Percentiles rank a stretch among this genome's conserved stretches.
phyloP scores from a whole-genome alignment of 2,329 filamentous ascomycete genomes.

The Pseudocercospora pini-densiflorae region DNA sequence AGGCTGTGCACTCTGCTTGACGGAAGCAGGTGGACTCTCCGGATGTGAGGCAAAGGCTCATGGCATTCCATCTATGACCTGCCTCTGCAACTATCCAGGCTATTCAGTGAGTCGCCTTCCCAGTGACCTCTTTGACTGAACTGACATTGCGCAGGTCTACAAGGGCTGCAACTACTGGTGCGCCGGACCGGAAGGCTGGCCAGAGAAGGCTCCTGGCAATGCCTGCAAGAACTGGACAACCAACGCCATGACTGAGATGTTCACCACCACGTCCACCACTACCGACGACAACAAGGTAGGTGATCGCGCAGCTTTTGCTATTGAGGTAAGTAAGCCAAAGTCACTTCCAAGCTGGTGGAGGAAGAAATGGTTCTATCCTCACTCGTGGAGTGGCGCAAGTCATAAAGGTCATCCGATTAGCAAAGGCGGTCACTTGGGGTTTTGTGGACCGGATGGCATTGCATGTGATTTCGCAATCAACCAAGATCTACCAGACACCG shows the following conservation, averaged over 20 bases:
- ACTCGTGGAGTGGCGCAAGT: background rate
- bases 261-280: background rate
- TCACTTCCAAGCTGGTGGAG: background rate
- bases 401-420: background rate
- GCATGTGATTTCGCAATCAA: background rate
- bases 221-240: background rate
- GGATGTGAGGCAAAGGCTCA: background rate
- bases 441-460: background rate
- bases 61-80: background rate
- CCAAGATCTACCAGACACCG: background rate
- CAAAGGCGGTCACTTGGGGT: background rate
- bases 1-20: background rate
- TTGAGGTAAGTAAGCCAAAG: background rate
- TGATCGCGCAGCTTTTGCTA: background rate
- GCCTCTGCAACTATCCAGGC: constrained; percentile 6
- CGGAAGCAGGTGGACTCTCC: background rate
- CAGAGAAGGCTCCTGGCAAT: background rate
- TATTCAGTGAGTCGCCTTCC: background rate
- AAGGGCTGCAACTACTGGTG: background rate
- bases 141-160: background rate
- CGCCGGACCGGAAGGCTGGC: background rate
- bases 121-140: background rate
- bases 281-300: background rate
- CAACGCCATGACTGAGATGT: background rate
- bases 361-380: background rate